These are phyloP conservation scores for Cladosporium sp. DNA, from an alignment of 2,329 filamentous ascomycete genomes.

Conservation along the genomic window DNA sequence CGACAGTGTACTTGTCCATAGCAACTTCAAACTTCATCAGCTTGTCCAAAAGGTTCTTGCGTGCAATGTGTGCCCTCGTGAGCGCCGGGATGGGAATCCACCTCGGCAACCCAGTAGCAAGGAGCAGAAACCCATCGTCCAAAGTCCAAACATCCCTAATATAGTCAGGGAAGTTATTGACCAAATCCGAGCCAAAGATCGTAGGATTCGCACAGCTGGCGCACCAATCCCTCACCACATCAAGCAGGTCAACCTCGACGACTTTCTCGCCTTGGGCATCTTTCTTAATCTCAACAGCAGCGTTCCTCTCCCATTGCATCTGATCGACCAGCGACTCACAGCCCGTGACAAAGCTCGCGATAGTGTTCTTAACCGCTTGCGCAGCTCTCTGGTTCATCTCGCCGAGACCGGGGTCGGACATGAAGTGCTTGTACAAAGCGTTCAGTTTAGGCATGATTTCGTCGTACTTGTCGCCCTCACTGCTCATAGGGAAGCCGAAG, in stretches of 20 bases:
- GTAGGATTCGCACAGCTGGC: conserved; percentile 48
- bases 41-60: conserved; percentile 24
- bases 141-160: conserved; percentile 54
- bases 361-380: conserved; percentile 39
- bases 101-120: conserved; percentile 53
- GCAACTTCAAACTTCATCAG: conserved; percentile 28
- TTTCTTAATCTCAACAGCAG: conserved; percentile 33
- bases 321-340: conserved; percentile 58
- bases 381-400: conserved; percentile 37
- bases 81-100: conserved; percentile 52
- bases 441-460: conserved; percentile 33
- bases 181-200: conserved; percentile 50
- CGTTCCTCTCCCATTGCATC: conserved; percentile 57
- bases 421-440: conserved; percentile 39
- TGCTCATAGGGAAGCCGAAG: conserved; percentile 38
- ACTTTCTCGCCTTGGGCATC: conserved; percentile 41
- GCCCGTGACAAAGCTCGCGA: conserved; percentile 57
- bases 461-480: conserved; percentile 34
- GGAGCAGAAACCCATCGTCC: conserved; percentile 50
- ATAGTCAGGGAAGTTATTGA: conserved; percentile 50
- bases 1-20: conserved; percentile 28
- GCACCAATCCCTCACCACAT: conserved; percentile 55
- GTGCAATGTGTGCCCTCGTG: conserved; percentile 43
- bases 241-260: conserved; percentile 50
- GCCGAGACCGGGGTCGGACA: conserved; percentile 45